Evolutionary conservation across 2,329 filamentous ascomycete genomes (phyloP), one percentile per base, ranked within the genome.

Genomic region (Penicillium corylophilum): DNA sequence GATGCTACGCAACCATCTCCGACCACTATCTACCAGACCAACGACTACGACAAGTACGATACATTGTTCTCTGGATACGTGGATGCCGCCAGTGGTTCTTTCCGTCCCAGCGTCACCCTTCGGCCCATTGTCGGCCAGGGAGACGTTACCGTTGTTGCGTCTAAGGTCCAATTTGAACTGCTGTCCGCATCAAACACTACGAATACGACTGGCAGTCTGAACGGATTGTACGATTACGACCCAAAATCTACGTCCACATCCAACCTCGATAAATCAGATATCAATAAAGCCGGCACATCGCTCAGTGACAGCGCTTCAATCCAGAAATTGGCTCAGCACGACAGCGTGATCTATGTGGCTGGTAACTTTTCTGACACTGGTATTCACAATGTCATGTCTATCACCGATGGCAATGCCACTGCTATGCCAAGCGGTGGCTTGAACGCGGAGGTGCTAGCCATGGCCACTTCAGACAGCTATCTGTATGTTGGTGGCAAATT

Each of bases 21-120:
- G 24, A 83, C 79, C 1, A 80, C 82, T 0, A 75, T 96, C 7
- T 95, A 82, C 68, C 94, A 99, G 72, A 96, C 92, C 16, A 99
- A 99, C 74, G 82, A 95, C 68, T 95, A 87, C 70, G 93, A 97
- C 77, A 99, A 99, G 72, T 97, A 95, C 66, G 94, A 99, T 67
- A 86, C 89, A 61, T 85, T 99, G 52, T 96, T 91, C 73, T 88
- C 87, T 59, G 94, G 92, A 42, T 85, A 85, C 59, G 84, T 99
- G 48, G 90, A 97, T 66, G 85, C 86, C 48, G 85, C 82, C 47
- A 86, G 83, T 9, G 77, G 76, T 56, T 82, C 81, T 18, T 96
- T 96, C 77, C 85, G 85, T 38, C 90, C 93, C 13, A 83, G 83
- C 4, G 85, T 99, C 46, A 95, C 88, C 0, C 75, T 99, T 40